Percentiles rank a stretch among this genome's conserved stretches.
Evolutionary conservation across 2,329 filamentous ascomycete species (phyloP).

Genomic region (Fonsecaea multimorphosa): DNA sequence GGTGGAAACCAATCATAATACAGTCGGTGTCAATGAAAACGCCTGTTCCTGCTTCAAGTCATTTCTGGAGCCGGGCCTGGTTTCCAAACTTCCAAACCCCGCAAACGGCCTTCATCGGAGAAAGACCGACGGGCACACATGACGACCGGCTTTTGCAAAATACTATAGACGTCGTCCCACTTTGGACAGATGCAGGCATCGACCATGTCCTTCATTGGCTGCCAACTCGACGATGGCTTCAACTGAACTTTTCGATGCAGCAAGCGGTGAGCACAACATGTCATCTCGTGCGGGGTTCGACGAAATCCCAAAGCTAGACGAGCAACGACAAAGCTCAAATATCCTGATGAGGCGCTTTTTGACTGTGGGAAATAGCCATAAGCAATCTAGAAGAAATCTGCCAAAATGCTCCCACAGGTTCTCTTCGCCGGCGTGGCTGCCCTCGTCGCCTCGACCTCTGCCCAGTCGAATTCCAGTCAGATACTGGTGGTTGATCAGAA

Average conservation of each 20-base stretch:
- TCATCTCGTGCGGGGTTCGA: slow-evolving; percentile 12
- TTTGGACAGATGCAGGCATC: slow-evolving; percentile 1
- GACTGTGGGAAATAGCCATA: background rate
- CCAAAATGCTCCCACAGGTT: slow-evolving; percentile 24
- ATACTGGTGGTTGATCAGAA: slow-evolving; percentile 55
- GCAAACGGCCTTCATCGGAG: slow-evolving; percentile 6
- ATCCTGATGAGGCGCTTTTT: slow-evolving; percentile 1
- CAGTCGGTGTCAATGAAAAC: background rate
- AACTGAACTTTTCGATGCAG: background rate
- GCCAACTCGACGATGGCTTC: background rate
- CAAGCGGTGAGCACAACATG: slow-evolving; percentile 9
- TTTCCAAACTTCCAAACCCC: background rate
- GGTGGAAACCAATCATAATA: background rate
- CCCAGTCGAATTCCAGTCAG: slow-evolving; percentile 42
- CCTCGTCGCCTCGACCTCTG: background rate
- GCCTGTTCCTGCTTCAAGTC: background rate
- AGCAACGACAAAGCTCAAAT: slow-evolving; percentile 15
- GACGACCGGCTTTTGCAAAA: background rate
- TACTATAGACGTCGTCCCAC: background rate
- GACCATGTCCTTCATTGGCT: background rate
- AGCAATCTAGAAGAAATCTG: slow-evolving; percentile 1
- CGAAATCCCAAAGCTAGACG: background rate
- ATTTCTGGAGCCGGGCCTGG: background rate
- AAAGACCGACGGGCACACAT: background rate
- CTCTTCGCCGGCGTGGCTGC: slow-evolving; percentile 22